Conservation (phyloP, 1,139 yeast species). For the Arxiozyma heterogenica region DNA sequence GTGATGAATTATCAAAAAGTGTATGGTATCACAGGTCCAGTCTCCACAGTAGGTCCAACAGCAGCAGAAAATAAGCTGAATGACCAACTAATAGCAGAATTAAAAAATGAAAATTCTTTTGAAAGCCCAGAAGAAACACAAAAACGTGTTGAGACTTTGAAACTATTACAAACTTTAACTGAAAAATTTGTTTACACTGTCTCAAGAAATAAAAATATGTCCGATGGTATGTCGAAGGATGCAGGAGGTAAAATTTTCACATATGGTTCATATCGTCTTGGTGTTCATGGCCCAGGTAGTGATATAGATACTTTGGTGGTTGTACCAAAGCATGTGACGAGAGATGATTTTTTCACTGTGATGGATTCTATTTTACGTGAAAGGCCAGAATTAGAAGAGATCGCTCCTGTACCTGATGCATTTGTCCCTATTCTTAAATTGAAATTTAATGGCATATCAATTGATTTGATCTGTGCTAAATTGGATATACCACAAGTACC, state of each 20-base stretch:
- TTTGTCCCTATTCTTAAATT: conserved; percentile 90
- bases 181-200: conserved; percentile 78
- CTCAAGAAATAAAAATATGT: conserved; percentile 75
- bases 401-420: conserved; percentile 91
- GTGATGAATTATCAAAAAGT: conserved; percentile 29
- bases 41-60: conserved; percentile 75
- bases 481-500: conserved; percentile 81
- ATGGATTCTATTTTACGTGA: conserved; percentile 58
- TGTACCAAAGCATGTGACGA: conserved; percentile 89
- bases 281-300: conserved; percentile 96
- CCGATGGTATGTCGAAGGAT: conserved; percentile 94
- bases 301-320: conserved; percentile 95
- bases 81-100: conserved; percentile 65
- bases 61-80: conserved; percentile 68
- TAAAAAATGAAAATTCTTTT: conserved; percentile 79
- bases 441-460: conserved; percentile 78
- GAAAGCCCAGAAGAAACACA: conserved; percentile 76
- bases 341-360: conserved; percentile 79
- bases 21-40: conserved; percentile 87
- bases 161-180: conserved; percentile 58
- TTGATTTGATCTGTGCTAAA: conserved; percentile 79
- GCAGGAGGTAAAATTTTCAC: conserved; percentile 97
- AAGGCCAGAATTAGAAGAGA: conserved; percentile 78
- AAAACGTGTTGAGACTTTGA: conserved; percentile 67
- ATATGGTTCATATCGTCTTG: conserved; percentile 86